Base-by-base conservation (phyloP, 1,284 basidiomycete genomes). In the Ustilago esculenta region DNA sequence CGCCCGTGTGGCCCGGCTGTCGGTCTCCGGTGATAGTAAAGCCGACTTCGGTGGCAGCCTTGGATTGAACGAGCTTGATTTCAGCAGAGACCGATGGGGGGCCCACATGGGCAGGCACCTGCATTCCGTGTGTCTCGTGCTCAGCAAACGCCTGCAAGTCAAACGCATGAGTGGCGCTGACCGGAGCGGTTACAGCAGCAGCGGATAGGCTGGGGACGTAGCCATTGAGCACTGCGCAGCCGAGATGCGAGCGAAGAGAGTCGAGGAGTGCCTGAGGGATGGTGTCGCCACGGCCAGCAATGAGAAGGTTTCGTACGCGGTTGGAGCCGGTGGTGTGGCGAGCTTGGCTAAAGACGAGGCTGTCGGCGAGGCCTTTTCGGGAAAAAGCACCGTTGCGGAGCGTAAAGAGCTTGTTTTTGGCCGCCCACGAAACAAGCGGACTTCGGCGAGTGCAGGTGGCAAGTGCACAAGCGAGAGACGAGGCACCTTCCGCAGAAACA, bases 81-180 rank as follows among this genome's bases (percentile, higher is more conserved):
- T 81, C 80, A 36, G 64, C 47, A 30, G 71, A 48, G 20, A 80
- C 78, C 11, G 66, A 57, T 12, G 80, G 77, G 7, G 80, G 75
- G n/a, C 80, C 80, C 10, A 75, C 73, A 27, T 79, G 76, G 9
- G 75, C 68, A 2, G 66, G 67, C 15, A 72, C 46, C 44, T 70
- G 58, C 45, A 73, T 69, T 15, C 55, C 57, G 2, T 47, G 57
- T 3, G 68, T 43, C 37, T 70, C 63, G 52, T 72, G 64, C 14
- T 61, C 53, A 18, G 72, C 72, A 53, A 81, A 81, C 2, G 76
- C 76, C 34, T 81, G 80, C 6, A 81, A 51, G 41, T 81, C 80
- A 46, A 71, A 70, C 10, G 73, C 55, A 35, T 81, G 75, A 0
- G 77, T 65, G 2, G 73, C 49, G n/a, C 65, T 64, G 27, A 80